Conservation (phyloP, 345 rosid genomes). For the Pseudoturritis turrita region DNA sequence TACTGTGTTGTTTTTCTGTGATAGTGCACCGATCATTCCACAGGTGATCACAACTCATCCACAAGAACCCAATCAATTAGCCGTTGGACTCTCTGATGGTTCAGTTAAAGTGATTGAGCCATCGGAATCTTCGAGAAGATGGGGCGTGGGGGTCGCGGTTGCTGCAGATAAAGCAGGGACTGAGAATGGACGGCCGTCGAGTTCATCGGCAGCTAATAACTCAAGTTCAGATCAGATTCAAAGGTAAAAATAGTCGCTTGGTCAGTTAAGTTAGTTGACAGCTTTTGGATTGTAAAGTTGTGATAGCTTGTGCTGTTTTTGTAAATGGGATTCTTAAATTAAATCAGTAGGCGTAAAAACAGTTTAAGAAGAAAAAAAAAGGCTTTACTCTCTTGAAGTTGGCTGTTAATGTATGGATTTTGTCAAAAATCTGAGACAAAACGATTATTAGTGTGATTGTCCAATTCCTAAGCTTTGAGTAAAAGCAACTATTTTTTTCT, state of each 20-base stretch:
- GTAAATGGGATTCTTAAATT: conserved; percentile 28
- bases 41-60: conserved; percentile 82
- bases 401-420: not conserved
- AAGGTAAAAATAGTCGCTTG: conserved; percentile 41
- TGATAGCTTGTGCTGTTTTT: conserved; percentile 16
- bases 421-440: not conserved
- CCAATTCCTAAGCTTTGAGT: not conserved
- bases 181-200: conserved; percentile 57
- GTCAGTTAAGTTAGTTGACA: conserved; percentile 28
- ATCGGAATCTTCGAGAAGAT: conserved; percentile 58
- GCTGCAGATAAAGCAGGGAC: conserved; percentile 57
- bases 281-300: conserved; percentile 35
- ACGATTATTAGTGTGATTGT: not conserved
- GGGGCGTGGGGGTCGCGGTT: conserved; percentile 70
- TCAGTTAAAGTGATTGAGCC: conserved; percentile 88
- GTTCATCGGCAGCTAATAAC: conserved; percentile 81
- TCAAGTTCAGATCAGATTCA: conserved; percentile 75
- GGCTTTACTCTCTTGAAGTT: conserved; percentile 1
- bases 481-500: not conserved
- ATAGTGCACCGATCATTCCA: conserved; percentile 64
- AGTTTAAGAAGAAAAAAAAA: not conserved
- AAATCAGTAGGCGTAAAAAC: conserved; percentile 7
- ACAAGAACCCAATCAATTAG: conserved; percentile 63
- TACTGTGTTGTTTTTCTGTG: conserved; percentile 3
- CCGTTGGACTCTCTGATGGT: conserved; percentile 74